phyloP scores from a whole-genome alignment of 192 early-diverging fungal genomes.

The Rhizophagus sp. region DNA sequence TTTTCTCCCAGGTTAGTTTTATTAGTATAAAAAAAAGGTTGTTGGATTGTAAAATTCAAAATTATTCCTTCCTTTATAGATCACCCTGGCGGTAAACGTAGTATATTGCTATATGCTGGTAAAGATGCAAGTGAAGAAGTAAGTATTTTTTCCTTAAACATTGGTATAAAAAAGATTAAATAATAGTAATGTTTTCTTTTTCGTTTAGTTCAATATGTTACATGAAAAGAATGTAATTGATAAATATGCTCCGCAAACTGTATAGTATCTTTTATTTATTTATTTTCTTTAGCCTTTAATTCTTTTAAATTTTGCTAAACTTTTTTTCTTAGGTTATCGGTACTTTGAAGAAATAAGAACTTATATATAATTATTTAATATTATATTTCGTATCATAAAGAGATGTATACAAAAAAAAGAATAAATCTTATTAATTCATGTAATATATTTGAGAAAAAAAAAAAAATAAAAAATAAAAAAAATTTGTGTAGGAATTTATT shows the following conservation, averaged over 20 bases:
- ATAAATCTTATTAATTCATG: too few relatives aligned
- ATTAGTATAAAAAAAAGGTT: neutral
- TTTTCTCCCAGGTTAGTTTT: conserved; percentile 53
- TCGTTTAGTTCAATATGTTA: neutral
- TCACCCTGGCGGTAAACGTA: conserved; percentile 85
- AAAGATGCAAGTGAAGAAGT: conserved; percentile 86
- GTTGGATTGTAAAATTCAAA: neutral
- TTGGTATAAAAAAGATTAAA: neutral
- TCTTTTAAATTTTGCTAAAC: neutral
- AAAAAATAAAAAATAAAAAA: too few relatives aligned
- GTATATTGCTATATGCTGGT: conserved; percentile 82
- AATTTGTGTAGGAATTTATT: too few relatives aligned
- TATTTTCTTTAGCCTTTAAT: neutral
- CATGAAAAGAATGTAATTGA: conserved; percentile 41
- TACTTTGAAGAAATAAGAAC: neutral
- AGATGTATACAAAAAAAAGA: too few relatives aligned
- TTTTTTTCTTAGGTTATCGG: neutral
- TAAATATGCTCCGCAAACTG: conserved; percentile 59
- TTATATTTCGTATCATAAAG: too few relatives aligned
- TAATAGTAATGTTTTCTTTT: neutral
- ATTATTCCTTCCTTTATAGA: conserved; percentile 36
- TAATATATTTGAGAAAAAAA: too few relatives aligned
- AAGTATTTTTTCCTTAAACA: neutral
- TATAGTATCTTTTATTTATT: neutral
- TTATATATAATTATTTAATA: too few relatives aligned